Evolutionary conservation across 2,329 filamentous ascomycete species (phyloP), one percentile per base, ranked within the genome.

Genomic region (Diaporthe humulicola): DNA sequence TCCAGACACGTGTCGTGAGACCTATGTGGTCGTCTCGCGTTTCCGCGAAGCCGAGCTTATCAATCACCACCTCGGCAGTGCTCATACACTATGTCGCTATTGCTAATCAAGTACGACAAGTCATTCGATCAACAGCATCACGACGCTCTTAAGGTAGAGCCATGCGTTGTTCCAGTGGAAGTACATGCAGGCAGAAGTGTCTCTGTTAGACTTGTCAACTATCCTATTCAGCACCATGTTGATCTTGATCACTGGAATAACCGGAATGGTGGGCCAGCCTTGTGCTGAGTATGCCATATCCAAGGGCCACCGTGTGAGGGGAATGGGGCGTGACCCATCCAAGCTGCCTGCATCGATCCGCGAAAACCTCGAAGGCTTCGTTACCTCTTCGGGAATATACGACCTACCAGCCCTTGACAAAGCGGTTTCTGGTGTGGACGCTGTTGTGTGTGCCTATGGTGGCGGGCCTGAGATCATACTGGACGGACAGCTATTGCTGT

Each of bases 221-320:
- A 9, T n/a, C 25, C 5, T 4, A n/a, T 66, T 19, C 3, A 36
- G 15, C 42, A 28, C 28, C 12, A 66, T 66, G 60, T 22, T 66
- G 60, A 66, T 66, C 60, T 50, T 66, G 42, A 33, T 66, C 10
- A n/a, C 60, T 19, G 60, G 60, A 50, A 50, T 66, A 8, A 66
- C 60, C 42, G 60, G 60, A n/a, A 66, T 66, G 60, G 60, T 66
- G 17, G 60, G 60, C 28, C 60, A 50, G 40, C 60, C 60, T n/a
- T 66, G 40, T 10, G 60, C 60, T 48, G 60, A 66, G 28, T 45
- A 66, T 3, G 60, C 60, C 40, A 66, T 66, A 6, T 33, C 40
- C 60, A 66, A 66, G 60, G 60, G 60, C 28, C 60, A 66, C 30
- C 28, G 28, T 14, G 60, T 66, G 10, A 48, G 60, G 25, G 60